Conservation (phyloP, 208 protist genomes). For the Leishmania lainsoni region DNA sequence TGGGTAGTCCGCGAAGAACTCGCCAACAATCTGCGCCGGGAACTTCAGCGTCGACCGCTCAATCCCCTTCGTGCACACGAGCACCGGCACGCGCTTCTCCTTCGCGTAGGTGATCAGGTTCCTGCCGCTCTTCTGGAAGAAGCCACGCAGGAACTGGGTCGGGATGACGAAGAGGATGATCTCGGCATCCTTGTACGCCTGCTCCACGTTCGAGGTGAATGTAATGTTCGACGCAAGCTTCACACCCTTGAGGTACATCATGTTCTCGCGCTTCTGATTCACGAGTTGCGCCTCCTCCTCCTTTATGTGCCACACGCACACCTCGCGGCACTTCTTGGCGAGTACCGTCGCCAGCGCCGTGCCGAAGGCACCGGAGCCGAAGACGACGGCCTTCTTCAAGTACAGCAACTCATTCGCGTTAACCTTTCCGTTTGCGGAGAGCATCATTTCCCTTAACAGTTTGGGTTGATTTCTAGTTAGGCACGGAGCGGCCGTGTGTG, state of each 20-base stretch:
- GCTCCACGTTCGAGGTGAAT: conserved; percentile 61
- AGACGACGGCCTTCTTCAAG: conserved; percentile 67
- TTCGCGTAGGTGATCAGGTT: conserved; percentile 47
- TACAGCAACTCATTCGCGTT: conserved; percentile 40
- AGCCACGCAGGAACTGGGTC: conserved; percentile 84
- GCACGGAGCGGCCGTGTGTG: conserved; percentile 7
- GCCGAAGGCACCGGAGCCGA: conserved; percentile 88
- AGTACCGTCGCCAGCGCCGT: conserved; percentile 73
- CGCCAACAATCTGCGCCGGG: conserved; percentile 75
- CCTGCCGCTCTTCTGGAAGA: conserved; percentile 56
- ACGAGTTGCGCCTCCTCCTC: conserved; percentile 58
- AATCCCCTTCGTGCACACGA: conserved; percentile 87
- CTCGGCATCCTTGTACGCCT: conserved; percentile 54
- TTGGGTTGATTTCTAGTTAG: neutral
- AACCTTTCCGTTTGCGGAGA: conserved; percentile 10
- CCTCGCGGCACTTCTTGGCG: conserved; percentile 65
- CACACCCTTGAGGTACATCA: conserved; percentile 72
- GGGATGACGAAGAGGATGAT: conserved; percentile 87
- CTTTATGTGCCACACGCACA: conserved; percentile 82
- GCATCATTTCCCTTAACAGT: neutral
- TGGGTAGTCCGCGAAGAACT: conserved; percentile 62
- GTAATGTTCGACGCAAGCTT: conserved; percentile 62
- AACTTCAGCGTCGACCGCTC: conserved; percentile 80
- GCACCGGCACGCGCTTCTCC: conserved; percentile 51
- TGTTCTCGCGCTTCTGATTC: conserved; percentile 78